Base-by-base conservation (phyloP, 441 rosid species). In the Sinapis alba region DNA sequence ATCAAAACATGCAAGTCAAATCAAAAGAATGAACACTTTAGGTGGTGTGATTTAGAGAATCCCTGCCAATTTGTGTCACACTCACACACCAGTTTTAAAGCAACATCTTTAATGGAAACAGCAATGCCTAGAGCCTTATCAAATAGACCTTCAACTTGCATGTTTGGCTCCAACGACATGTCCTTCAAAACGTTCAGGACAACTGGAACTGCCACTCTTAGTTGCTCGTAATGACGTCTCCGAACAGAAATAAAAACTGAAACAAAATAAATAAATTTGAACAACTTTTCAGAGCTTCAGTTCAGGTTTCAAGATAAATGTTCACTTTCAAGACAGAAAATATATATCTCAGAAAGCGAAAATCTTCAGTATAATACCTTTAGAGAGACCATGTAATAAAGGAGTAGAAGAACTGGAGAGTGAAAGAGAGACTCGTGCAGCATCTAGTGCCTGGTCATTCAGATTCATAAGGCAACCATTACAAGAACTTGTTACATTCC, bases 221-320 rank as follows among this genome's bases (percentile, higher is more conserved):
- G 76, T 77, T 93, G 98, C 82, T 93, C 87, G 72, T 84, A 88
- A 51, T 91, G 97, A 57, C 84, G 95, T 87, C 91, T 91, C 80
- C 72, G 78, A 76, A 86, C 78, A 67, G 73, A 86, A 69, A 61
- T 80, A 58, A 91, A 82, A 27, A 90, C 99, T 95, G 93, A 58
- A 83, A 81, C 76, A 53, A 73, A 26, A 69, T 34, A 73, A 26
- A 69, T 34, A 26, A 61, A 72, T 43, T 45, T 60, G 32, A 72
- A 84, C n/a, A 69, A 77, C 20, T 41, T 63, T 73, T 54, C 62
- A 53, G 64, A 30, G 57, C 63, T 66, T 60, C 59, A 45, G 11
- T 32, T 66, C 2, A 45, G 19, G 2, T 6, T 1, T 21, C 53
- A 62, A n/a, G 36, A 15, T 47, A 63, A 18, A 28, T n/a, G 19